Percentiles rank a stretch among this genome's conserved stretches.
Conservation (phyloP, 2,329 filamentous ascomycete genomes). For the Epichloe coenophiala region DNA sequence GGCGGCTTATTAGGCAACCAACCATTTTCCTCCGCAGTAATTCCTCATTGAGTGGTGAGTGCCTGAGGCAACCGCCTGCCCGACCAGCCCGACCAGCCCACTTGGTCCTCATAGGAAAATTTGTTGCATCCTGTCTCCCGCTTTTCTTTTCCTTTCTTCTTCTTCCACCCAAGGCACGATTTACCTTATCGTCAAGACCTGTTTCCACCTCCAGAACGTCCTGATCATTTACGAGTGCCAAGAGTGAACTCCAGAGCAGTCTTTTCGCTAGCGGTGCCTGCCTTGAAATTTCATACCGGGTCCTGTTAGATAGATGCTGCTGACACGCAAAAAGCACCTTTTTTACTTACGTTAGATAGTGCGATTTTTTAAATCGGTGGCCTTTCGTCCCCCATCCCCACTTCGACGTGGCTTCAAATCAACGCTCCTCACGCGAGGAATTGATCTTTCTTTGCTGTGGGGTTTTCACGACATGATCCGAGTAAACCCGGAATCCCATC, state of each 20-base stretch:
- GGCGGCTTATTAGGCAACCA: slow-evolving; percentile 1
- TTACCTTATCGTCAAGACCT: slow-evolving; percentile 92
- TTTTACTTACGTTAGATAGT: background rate
- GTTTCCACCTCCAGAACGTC: slow-evolving; percentile 53
- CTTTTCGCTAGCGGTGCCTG: slow-evolving; percentile 98
- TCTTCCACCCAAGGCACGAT: slow-evolving; percentile 49
- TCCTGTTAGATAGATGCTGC: slow-evolving; percentile 96
- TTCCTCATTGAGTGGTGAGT: background rate
- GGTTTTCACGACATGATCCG: background rate
- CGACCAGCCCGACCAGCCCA: background rate
- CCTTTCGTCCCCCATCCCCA: background rate
- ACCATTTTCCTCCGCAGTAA: background rate
- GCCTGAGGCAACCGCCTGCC: slow-evolving; percentile 16
- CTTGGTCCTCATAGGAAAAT: slow-evolving; percentile 6
- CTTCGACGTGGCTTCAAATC: background rate
- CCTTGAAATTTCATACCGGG: slow-evolving; percentile 49
- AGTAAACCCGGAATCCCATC: background rate
- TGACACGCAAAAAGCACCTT: slow-evolving; percentile 39
- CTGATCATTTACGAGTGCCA: slow-evolving; percentile 87
- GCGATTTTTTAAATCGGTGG: background rate
- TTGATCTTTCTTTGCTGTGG: background rate
- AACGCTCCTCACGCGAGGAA: background rate
- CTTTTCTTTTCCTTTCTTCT: slow-evolving; percentile 19
- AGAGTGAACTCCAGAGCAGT: slow-evolving; percentile 61
- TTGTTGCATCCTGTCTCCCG: slow-evolving; percentile 4